Evolutionary conservation across 495 filamentous ascomycete species (phyloP).

Genomic region (Geoglossum glabrum): DNA sequence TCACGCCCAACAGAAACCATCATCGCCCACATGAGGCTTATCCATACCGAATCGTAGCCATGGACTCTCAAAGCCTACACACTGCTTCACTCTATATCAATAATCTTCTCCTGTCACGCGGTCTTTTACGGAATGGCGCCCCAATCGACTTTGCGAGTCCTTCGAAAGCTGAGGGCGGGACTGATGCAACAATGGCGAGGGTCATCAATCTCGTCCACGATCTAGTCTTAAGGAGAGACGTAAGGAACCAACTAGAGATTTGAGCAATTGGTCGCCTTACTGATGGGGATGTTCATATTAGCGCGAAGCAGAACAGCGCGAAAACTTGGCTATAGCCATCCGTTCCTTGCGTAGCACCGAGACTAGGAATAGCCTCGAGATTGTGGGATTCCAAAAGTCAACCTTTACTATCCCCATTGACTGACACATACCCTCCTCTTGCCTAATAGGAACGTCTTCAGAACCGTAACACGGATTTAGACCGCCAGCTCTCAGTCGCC

Average conservation of each 20-base stretch:
- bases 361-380: conserved; percentile 42
- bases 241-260: conserved; percentile 21
- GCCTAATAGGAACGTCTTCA: conserved; percentile 33
- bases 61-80: conserved; percentile 63
- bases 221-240: conserved; percentile 64
- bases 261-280: neutral
- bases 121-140: conserved; percentile 64
- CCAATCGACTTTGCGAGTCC: conserved; percentile 73
- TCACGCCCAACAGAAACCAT: neutral
- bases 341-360: conserved; percentile 52
- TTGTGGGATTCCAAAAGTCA: conserved; percentile 19
- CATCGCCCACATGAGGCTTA: neutral
- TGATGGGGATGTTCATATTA: conserved; percentile 15
- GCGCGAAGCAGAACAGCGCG: conserved; percentile 76
- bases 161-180: conserved; percentile 39
- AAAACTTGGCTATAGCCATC: conserved; percentile 59
- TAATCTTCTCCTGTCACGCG: conserved; percentile 78
- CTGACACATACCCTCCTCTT: neutral
- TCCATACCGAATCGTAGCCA: conserved; percentile 13
- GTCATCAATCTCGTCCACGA: conserved; percentile 90
- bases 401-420: neutral
- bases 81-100: conserved; percentile 91
- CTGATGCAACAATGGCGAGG: conserved; percentile 53
- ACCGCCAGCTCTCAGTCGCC: conserved; percentile 52
- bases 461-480: conserved; percentile 48